Percentiles rank a stretch among this genome's conserved stretches.
These are phyloP conservation scores for Cantharellus anzutake DNA, from an alignment of 768 basidiomycete species.

Conservation along the genomic window DNA sequence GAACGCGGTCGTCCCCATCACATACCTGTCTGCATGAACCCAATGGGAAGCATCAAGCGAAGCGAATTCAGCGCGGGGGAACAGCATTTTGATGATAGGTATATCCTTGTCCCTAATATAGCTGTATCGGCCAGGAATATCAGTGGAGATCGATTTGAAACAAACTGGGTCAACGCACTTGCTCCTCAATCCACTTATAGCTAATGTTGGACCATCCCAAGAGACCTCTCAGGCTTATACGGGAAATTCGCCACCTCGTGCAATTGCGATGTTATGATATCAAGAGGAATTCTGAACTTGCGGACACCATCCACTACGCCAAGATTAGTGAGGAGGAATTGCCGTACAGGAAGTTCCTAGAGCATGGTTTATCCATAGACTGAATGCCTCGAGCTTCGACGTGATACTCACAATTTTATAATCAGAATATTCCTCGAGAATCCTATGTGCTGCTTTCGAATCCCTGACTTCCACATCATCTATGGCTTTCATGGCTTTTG, in stretches of 20 bases:
- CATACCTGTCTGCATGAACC: constrained; percentile 70
- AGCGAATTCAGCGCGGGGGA: constrained; percentile 47
- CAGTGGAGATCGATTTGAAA: constrained; percentile 3
- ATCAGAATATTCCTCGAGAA: constrained; percentile 26
- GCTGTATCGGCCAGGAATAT: constrained; percentile 17
- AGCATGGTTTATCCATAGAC: background rate
- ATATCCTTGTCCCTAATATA: constrained; percentile 62
- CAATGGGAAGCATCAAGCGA: constrained; percentile 67
- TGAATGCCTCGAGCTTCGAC: background rate
- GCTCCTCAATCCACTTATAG: constrained; percentile 66
- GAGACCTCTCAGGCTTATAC: constrained; percentile 32
- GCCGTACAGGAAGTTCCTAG: constrained; percentile 56
- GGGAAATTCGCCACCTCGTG: constrained; percentile 62
- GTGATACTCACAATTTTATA: background rate
- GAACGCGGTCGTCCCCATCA: background rate
- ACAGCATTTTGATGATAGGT: constrained; percentile 41
- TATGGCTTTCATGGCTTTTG: constrained; percentile 55
- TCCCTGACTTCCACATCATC: constrained; percentile 37
- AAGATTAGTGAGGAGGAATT: constrained; percentile 78
- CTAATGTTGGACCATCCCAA: constrained; percentile 44
- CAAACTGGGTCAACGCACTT: constrained; percentile 20
- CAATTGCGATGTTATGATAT: constrained; percentile 41
- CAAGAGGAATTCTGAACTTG: constrained; percentile 58
- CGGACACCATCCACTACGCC: constrained; percentile 22
- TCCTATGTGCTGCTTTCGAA: constrained; percentile 48